These are phyloP conservation scores for Didymella keratinophila DNA, from an alignment of 2,329 filamentous ascomycete species.

Conservation along the genomic window DNA sequence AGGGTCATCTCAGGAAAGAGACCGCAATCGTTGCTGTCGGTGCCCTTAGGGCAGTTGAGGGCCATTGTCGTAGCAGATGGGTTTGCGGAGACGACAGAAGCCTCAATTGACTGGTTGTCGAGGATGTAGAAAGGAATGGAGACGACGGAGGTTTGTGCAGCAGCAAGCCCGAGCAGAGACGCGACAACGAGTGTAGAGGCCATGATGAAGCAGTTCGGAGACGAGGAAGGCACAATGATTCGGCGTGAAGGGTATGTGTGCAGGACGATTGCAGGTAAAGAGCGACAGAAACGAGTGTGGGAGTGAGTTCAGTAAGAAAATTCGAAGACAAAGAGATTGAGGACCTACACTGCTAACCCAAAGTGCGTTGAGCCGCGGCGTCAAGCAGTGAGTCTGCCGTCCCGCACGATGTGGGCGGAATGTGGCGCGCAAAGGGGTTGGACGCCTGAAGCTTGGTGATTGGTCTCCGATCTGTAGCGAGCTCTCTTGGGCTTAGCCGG, in stretches of 20 bases:
- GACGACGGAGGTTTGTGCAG: conserved; percentile 28
- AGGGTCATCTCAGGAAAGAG: conserved; percentile 33
- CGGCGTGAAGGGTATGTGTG: neutral
- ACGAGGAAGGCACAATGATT: neutral
- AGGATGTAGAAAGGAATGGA: conserved; percentile 24
- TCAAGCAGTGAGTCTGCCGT: neutral
- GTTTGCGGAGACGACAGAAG: conserved; percentile 28
- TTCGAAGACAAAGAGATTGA: neutral
- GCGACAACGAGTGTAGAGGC: conserved; percentile 14
- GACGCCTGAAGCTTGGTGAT: conserved; percentile 3
- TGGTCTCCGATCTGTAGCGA: neutral
- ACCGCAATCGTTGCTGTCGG: conserved; percentile 25
- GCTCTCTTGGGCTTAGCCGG: neutral
- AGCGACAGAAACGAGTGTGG: neutral
- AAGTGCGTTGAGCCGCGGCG: neutral
- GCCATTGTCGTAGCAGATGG: conserved; percentile 24
- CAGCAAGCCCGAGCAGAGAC: conserved; percentile 16
- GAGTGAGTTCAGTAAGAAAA: neutral
- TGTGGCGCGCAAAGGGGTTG: conserved; percentile 8
- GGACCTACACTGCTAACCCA: neutral
- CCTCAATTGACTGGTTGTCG: conserved; percentile 17
- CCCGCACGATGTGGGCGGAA: neutral
- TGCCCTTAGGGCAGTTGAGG: conserved; percentile 21
- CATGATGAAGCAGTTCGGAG: conserved; percentile 2
- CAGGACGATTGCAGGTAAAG: neutral